Percentiles rank a stretch among this genome's conserved stretches.
Conservation (phyloP, 23 red algal species). For the Cyanidioschyzon merolae region DNA sequence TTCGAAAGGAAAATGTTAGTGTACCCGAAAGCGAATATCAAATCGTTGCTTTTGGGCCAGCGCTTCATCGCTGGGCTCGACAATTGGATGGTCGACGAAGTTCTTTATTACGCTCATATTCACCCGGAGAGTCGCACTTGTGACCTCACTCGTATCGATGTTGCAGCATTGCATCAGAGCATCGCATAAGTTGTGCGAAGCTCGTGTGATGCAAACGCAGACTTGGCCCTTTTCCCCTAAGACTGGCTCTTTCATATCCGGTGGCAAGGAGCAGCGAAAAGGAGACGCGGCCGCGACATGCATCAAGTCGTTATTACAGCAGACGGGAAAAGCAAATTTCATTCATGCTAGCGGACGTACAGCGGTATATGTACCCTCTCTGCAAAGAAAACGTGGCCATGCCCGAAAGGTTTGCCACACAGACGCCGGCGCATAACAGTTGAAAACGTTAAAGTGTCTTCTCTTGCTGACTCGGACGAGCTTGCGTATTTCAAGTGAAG, state of each 20-base stretch:
- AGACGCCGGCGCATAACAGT: too few relatives aligned
- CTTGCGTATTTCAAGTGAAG: too few relatives aligned
- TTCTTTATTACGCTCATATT: neutral
- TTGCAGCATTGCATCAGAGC: neutral
- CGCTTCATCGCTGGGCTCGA: neutral
- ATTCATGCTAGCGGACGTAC: neutral
- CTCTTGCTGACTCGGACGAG: too few relatives aligned
- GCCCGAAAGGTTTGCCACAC: too few relatives aligned
- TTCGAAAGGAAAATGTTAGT: neutral
- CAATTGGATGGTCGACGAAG: slow-evolving; percentile 11
- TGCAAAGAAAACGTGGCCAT: slow-evolving; percentile 1
- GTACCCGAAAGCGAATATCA: neutral
- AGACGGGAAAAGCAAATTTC: neutral
- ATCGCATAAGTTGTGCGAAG: neutral
- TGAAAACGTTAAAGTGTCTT: too few relatives aligned
- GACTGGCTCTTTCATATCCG: slow-evolving; percentile 12
- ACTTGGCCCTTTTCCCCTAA: neutral
- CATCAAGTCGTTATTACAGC: neutral
- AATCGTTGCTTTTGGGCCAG: neutral
- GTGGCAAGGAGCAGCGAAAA: neutral
- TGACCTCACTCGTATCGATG: neutral
- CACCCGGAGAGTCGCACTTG: neutral
- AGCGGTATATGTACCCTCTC: neutral
- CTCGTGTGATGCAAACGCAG: neutral
- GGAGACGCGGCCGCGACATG: neutral